Evolutionary conservation across 2,329 filamentous ascomycete species (phyloP).

Genomic region (Dissoconium aciculare): DNA sequence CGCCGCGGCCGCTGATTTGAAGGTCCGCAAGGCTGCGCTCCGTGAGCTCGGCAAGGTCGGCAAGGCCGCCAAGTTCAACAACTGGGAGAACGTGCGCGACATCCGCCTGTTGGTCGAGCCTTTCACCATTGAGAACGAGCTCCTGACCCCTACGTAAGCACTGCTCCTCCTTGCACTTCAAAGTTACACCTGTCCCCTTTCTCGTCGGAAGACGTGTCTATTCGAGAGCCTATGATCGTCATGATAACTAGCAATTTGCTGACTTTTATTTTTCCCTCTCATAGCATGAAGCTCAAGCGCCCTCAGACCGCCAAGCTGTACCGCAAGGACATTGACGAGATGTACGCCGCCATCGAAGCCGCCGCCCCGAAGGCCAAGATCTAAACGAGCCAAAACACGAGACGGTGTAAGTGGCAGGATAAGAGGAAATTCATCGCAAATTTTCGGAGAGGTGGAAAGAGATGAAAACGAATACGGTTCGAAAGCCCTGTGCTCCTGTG

Average conservation of each 20-base stretch:
- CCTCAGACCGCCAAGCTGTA: constrained; percentile 51
- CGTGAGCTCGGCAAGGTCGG: constrained; percentile 66
- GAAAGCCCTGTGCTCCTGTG: no score
- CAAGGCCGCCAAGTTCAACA: constrained; percentile 77
- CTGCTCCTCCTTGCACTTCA: background rate
- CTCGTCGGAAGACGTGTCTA: no score
- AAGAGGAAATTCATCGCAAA: no score
- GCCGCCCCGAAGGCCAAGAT: constrained; percentile 34
- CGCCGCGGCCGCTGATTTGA: constrained; percentile 50
- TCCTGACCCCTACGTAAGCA: constrained; percentile 74
- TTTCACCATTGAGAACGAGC: constrained; percentile 83
- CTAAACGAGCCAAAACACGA: no score
- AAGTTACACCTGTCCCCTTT: no score
- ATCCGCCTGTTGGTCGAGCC: constrained; percentile 68
- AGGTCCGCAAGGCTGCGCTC: constrained; percentile 59
- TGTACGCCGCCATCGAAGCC: constrained; percentile 42
- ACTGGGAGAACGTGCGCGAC: constrained; percentile 69
- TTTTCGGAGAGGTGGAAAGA: no score
- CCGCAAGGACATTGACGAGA: constrained; percentile 41
- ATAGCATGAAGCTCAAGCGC: constrained; percentile 56
- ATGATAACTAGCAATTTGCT: constrained; percentile 3
- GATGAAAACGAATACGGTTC: no score
- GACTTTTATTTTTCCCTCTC: background rate
- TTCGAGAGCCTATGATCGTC: background rate
- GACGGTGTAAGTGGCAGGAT: no score